Base-by-base conservation (phyloP, 2,329 filamentous ascomycete species). In the Clonostachys rosea region DNA sequence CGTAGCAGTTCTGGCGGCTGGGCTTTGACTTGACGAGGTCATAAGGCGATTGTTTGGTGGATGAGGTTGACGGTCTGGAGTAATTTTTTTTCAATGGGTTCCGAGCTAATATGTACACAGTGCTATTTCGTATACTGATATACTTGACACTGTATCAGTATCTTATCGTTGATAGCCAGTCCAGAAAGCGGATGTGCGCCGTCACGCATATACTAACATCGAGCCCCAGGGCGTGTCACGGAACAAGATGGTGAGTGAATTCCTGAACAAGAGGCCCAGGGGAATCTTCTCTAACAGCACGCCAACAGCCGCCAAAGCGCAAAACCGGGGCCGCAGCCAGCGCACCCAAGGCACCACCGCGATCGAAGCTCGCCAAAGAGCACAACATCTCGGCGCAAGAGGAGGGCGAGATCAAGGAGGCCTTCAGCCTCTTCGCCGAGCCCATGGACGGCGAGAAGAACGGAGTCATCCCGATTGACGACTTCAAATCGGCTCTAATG, bases 281-380 rank as follows among this genome's bases (percentile, higher is more conserved):
- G 10, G 3, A n/a, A 34, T 5, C 10, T 1, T 7, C 20, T 46
- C 24, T 30, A 30, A 30, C 24, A 30, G 16, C 20, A n/a, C 13
- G 35, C 16, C n/a, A 10, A n/a, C 33, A 48, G 43, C 40, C 43
- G 37, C 45, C 43, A 12, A 42, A 50, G 42, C 49, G 45, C 45
- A 50, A 45, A 36, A 16, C 49, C 42, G 60, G 63, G 45, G 48
- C 60, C 33, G 48, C 59, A 17, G 48, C 63, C 16, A 47, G 60
- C 49, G 55, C 60, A 44, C 55, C 63, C 47, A 71, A 62, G 61
- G 52, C 59, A 45, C 52, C 46, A 49, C 69, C 74, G 47, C 86
- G 87, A 52, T 95, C 91, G 49, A 95, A 91, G 66, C 88, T 96
- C 57, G 92, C 92, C 33, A 92, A 91, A 69, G 90, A 96, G 62